Conservation (phyloP, 1,139 yeast species). For the Saccharomyces hybrid region DNA sequence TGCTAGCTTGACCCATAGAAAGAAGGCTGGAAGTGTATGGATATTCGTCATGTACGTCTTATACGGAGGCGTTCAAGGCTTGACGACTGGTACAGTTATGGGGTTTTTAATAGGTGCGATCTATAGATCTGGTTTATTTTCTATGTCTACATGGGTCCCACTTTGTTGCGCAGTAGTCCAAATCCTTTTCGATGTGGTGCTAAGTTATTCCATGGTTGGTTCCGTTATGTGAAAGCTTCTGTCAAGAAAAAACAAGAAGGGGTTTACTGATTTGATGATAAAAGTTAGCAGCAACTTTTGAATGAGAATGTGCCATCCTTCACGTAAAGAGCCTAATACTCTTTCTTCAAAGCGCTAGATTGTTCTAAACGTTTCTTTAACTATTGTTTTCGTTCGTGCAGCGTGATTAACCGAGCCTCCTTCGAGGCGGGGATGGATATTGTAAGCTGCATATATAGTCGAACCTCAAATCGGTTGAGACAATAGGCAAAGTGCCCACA, state of each 20-base stretch:
- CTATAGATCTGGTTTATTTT: conserved; percentile 67
- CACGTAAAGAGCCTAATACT: neutral
- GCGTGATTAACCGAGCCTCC: neutral
- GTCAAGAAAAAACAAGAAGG: neutral
- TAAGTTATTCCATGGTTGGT: conserved; percentile 53
- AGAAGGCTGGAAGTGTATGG: conserved; percentile 36
- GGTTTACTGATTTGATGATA: neutral
- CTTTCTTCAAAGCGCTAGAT: neutral
- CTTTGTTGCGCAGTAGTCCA: conserved; percentile 68
- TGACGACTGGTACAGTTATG: conserved; percentile 63
- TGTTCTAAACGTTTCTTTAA: neutral
- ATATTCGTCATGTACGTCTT: conserved; percentile 42
- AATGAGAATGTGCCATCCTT: neutral
- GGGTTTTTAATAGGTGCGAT: conserved; percentile 65
- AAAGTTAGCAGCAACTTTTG: neutral
- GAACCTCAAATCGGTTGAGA: neutral
- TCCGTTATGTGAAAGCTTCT: conserved; percentile 31
- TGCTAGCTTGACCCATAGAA: conserved; percentile 49
- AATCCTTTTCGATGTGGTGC: conserved; percentile 56
- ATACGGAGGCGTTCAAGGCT: conserved; percentile 57
- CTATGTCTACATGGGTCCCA: conserved; percentile 94
- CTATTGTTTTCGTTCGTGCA: neutral
- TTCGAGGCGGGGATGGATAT: conserved; percentile 1
- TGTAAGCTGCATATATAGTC: conserved; percentile 8
- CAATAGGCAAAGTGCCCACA: neutral